A percentile compares a stretch with the other conserved stretches of the same genome.
These are phyloP conservation scores for Backusella circina DNA, from an alignment of 192 early-diverging fungal species.

Conservation along the genomic window DNA sequence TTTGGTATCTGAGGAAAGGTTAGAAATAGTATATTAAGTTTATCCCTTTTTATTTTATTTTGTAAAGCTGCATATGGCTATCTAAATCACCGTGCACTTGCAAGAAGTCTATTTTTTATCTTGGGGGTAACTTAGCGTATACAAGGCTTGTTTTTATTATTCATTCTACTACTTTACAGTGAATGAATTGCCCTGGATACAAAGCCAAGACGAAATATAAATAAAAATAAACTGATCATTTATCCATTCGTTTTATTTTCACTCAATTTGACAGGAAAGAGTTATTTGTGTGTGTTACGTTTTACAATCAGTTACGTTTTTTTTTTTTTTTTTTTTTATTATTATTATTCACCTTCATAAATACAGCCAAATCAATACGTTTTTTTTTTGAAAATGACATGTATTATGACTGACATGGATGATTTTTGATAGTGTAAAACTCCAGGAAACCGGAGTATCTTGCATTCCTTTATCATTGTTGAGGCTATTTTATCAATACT, in stretches of 20 bases:
- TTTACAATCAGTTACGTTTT: background rate
- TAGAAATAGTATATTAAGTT: no score
- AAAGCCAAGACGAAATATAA: background rate
- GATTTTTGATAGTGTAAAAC: no score
- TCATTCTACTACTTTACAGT: background rate
- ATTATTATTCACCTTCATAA: no score
- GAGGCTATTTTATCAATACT: no score
- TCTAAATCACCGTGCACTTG: background rate
- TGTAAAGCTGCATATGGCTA: background rate
- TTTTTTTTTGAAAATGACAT: no score
- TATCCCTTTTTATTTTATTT: background rate
- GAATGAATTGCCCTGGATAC: background rate
- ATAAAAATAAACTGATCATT: background rate
- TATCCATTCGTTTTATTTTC: background rate
- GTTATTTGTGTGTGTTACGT: background rate
- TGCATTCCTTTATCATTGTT: background rate
- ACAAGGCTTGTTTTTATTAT: background rate
- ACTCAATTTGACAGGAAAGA: background rate
- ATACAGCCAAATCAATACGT: no score
- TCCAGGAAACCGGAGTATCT: background rate
- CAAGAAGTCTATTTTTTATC: background rate
- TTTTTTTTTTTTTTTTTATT: background rate
- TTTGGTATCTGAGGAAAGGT: no score
- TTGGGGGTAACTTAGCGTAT: background rate
- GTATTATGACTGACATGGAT: no score